A percentile compares a stretch with the other conserved stretches of the same genome.
Conservation (phyloP, 345 rosid genomes). For the Acer yangbiense region DNA sequence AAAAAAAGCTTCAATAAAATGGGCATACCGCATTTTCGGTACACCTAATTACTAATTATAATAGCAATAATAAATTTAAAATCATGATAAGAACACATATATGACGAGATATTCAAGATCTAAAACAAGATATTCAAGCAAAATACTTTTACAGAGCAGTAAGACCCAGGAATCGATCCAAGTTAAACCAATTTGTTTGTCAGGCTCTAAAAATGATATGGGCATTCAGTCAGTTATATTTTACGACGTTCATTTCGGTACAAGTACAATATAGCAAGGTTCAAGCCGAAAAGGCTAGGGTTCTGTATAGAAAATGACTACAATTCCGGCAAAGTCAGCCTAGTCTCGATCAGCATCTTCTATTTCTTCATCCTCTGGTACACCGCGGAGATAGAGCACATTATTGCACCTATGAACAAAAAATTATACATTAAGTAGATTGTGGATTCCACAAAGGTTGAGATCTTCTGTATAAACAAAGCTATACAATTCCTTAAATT, state of each 20-base stretch:
- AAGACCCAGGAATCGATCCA: background rate
- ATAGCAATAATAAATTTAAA: no score
- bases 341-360: slow-evolving; percentile 77
- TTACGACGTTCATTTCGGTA: background rate
- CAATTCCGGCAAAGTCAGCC: background rate
- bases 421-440: background rate
- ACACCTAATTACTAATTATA: no score
- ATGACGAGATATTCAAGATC: no score
- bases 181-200: slow-evolving; percentile 1
- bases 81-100: no score
- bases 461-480: background rate
- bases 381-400: slow-evolving; percentile 86
- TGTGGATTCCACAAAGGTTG: background rate
- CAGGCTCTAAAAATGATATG: background rate
- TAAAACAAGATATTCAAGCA: no score
- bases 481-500: background rate
- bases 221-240: background rate
- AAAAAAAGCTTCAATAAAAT: no score
- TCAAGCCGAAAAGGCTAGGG: background rate
- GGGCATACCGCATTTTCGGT: no score
- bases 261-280: background rate
- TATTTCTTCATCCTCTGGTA: slow-evolving; percentile 92
- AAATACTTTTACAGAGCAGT: background rate
- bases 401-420: slow-evolving; percentile 75
- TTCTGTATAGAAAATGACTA: background rate